Evolutionary conservation across 106 monocot genomes (phyloP), one percentile per base, ranked within the genome.

Genomic region (Allium fistulosum): DNA sequence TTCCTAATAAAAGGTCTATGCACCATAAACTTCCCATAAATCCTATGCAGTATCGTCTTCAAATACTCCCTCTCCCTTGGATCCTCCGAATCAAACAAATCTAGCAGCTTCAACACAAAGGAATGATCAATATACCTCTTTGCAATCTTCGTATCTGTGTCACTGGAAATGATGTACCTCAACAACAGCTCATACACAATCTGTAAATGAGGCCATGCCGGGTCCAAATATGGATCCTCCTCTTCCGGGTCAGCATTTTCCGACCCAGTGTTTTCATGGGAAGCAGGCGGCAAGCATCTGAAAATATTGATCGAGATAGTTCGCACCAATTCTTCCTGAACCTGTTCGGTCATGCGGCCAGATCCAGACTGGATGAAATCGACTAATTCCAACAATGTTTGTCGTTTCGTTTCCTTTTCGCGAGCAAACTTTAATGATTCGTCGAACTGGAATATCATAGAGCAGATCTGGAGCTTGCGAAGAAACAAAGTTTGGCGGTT

Each of bases 161-260:
- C 81, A 4, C 76, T 64, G 17, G 81, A 81, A 13, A 81, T 58
- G 17, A 81, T 62, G 63, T 77, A 81, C 45, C 81, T 72, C 15
- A 77, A 77, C 17, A 81, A 79, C n/a, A 88, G 72, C 55, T 88
- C 88, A 59, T 88, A 88, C 27, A 84, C 74, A 17, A 79, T 66
- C 72, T 80, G 80, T 51, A 87, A 83, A 62, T 83, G 87, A 26
- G 78, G 78, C 87, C 87, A 88, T 9, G 83, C 46, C 0, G 88
- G 88, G 27, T 88, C 88, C 56, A 81, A 73, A 60, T 79, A 88
- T n/a, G 84, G 78, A 4, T 88, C 88, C 58, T 88, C 88, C 63
- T 88, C 88, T 69, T 84, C 84, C 17, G 78, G 76, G 51, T 82
- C 88, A 8, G 76, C 67, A 7, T 16, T 49, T 11, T 76, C 88